A percentile compares a stretch with the other conserved stretches of the same genome.
These are phyloP conservation scores for Ustanciosporium gigantosporum DNA, from an alignment of 1,284 basidiomycete genomes.

Conservation along the genomic window DNA sequence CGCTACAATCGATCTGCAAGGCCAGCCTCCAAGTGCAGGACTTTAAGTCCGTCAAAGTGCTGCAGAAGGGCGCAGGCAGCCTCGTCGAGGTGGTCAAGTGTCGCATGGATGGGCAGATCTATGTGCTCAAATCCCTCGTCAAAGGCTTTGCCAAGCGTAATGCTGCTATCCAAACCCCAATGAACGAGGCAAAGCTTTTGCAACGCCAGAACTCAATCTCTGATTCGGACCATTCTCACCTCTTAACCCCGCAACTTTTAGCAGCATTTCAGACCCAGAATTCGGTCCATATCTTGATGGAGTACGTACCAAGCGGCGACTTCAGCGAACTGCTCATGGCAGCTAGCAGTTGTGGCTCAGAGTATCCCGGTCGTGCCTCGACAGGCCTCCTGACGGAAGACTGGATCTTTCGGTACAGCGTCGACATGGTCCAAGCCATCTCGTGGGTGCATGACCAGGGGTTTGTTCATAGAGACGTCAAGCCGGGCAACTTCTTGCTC, in stretches of 20 bases:
- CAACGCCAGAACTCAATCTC: slow-evolving; percentile 8
- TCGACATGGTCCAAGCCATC: slow-evolving; percentile 57
- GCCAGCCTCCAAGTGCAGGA: slow-evolving; percentile 38
- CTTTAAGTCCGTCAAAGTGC: slow-evolving; percentile 46
- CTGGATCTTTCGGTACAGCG: slow-evolving; percentile 49
- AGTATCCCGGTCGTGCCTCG: slow-evolving; percentile 44
- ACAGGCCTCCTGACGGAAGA: slow-evolving; percentile 47
- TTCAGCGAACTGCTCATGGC: slow-evolving; percentile 54
- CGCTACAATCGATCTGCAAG: slow-evolving; percentile 13
- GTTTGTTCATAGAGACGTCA: slow-evolving; percentile 58
- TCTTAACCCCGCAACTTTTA: slow-evolving; percentile 45
- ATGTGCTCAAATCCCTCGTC: slow-evolving; percentile 57
- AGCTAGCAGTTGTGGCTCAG: slow-evolving; percentile 35
- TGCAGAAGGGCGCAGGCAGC: slow-evolving; percentile 50
- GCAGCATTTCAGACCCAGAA: slow-evolving; percentile 55
- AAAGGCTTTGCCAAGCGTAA: slow-evolving; percentile 55
- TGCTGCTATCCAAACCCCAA: slow-evolving; percentile 47
- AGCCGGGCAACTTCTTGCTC: slow-evolving; percentile 58
- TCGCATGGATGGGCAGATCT: slow-evolving; percentile 51
- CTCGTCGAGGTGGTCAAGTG: slow-evolving; percentile 56
- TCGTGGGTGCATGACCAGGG: slow-evolving; percentile 53
- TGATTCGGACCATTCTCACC: slow-evolving; percentile 1
- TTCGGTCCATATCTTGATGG: slow-evolving; percentile 58
- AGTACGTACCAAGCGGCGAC: slow-evolving; percentile 58
- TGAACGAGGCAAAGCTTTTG: slow-evolving; percentile 48